Base-by-base conservation (phyloP, 1,284 basidiomycete genomes). In the Leccinum insolens region DNA sequence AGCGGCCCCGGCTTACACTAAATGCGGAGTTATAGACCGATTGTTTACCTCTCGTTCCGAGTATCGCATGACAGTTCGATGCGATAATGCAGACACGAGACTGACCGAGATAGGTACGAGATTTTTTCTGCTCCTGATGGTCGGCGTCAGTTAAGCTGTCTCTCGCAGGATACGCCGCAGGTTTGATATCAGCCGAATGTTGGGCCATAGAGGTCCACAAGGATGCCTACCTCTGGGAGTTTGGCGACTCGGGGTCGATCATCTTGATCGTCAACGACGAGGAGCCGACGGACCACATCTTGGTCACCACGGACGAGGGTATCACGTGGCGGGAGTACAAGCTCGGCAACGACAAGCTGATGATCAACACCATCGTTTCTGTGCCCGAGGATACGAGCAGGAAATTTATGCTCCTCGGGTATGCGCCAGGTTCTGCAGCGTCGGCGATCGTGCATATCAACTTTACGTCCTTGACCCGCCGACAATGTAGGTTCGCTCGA, bases 171-270 rank as follows among this genome's bases (percentile, higher is more conserved):
- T 82, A 85, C 57, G 71, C 76, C 2, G 84, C 81, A 4, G 89
- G 91, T 6, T 86, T 86, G 7, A 84, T 96, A n/a, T 86, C 88
- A 12, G 84, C 88, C 60, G 75, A 76, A 34, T 85, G 95, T 7
- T 95, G 91, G 92, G 69, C 71, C 52, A 55, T 34, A 34, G 97
- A 99, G 81, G 93, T 99, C 3, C 95, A 96, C 83, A 99, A 99
- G 79, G 96, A 98, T 74, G 96, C 98, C 0, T 94, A 99, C 77
- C 86, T 98, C 64, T 99, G 96, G 95, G 96, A 98, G 77, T 99
- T 96, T 75, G 97, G 97, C 55, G 97, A 99, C 81, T 97, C 95
- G 2, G 97, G 12, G 20, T 55, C 52, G 52, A 22, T 14, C 80
- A 79, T 66, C 75, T 83, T 99, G 70, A 91, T 99, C 80, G 95